These are phyloP conservation scores for Salix exigua DNA, from an alignment of 345 rosid genomes.

Conservation along the genomic window DNA sequence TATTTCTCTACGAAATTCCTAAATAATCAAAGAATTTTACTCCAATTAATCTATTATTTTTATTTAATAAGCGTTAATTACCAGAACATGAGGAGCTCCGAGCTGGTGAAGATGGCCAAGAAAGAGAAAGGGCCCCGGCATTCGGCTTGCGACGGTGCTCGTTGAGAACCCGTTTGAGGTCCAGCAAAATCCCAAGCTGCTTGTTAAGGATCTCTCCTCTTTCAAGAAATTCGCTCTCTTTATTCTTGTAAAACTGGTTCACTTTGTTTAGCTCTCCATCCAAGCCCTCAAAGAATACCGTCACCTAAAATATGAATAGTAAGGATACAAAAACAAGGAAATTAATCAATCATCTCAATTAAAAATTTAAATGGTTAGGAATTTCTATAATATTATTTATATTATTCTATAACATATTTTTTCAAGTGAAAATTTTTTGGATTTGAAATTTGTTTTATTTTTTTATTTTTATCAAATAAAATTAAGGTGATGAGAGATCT, in stretches of 20 bases:
- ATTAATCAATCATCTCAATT: too few relatives aligned
- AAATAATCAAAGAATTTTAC: neutral
- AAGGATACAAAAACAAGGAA: neutral
- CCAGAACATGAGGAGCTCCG: constrained; percentile 64
- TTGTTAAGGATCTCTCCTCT: constrained; percentile 72
- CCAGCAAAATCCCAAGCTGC: constrained; percentile 63
- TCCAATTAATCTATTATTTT: neutral
- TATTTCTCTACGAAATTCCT: neutral
- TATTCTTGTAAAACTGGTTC: constrained; percentile 70
- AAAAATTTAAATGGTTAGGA: too few relatives aligned
- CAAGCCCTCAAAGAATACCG: constrained; percentile 55
- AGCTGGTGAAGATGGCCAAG: constrained; percentile 41
- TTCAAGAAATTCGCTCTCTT: constrained; percentile 71
- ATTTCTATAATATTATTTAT: too few relatives aligned
- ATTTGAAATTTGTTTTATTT: too few relatives aligned
- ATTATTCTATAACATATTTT: too few relatives aligned
- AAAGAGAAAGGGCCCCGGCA: constrained; percentile 31
- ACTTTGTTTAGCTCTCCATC: constrained; percentile 83
- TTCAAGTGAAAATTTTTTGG: too few relatives aligned
- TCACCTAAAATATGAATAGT: constrained; percentile 39
- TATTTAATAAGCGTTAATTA: constrained; percentile 13
- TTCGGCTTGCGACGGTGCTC: constrained; percentile 47
- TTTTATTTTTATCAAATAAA: too few relatives aligned
- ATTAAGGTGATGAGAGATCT: accelerated
- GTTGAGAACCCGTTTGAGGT: constrained; percentile 50